Percentiles rank a stretch among this genome's conserved stretches.
Evolutionary conservation across 495 filamentous ascomycete species (phyloP).

Genomic region (Mycothermus thermophilus): DNA sequence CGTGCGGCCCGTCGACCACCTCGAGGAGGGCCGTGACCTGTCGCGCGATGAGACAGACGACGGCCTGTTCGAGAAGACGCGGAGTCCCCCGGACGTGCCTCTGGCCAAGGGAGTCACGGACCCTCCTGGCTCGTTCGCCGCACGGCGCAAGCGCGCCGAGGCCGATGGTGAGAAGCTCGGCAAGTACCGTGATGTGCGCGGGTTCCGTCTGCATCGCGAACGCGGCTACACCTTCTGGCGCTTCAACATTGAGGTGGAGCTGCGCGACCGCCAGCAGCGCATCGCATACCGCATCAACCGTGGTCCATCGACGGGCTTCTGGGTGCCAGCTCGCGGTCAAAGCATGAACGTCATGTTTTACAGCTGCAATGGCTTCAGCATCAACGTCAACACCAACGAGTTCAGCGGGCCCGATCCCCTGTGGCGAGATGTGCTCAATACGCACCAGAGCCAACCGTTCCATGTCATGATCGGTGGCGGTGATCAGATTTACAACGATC

Average conservation of each 20-base stretch:
- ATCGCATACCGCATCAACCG: constrained; percentile 93
- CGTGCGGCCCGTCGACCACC: constrained; percentile 71
- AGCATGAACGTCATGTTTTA: constrained; percentile 98
- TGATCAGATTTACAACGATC: constrained; percentile 94
- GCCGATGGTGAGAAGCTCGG: constrained; percentile 59
- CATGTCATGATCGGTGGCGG: constrained; percentile 98
- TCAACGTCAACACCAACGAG: constrained; percentile 58
- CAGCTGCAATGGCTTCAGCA: constrained; percentile 90
- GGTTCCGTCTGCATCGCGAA: constrained; percentile 71
- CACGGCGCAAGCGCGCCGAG: constrained; percentile 30
- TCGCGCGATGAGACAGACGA: constrained; percentile 63
- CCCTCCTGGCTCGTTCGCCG: constrained; percentile 31
- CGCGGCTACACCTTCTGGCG: constrained; percentile 90
- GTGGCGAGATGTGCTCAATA: constrained; percentile 91
- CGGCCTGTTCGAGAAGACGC: constrained; percentile 57
- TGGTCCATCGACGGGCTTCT: constrained; percentile 80
- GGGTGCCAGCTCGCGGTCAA: constrained; percentile 76
- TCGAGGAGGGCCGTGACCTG: constrained; percentile 59
- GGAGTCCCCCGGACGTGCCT: constrained; percentile 26
- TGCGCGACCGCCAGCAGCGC: constrained; percentile 57
- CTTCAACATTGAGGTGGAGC: constrained; percentile 86
- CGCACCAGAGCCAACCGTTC: constrained; percentile 83
- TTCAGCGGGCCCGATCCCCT: constrained; percentile 89
- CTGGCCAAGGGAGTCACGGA: constrained; percentile 19
- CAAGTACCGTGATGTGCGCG: constrained; percentile 66